phyloP scores from a whole-genome alignment of 768 basidiomycete genomes.

The Leccinum subtestaceum region DNA sequence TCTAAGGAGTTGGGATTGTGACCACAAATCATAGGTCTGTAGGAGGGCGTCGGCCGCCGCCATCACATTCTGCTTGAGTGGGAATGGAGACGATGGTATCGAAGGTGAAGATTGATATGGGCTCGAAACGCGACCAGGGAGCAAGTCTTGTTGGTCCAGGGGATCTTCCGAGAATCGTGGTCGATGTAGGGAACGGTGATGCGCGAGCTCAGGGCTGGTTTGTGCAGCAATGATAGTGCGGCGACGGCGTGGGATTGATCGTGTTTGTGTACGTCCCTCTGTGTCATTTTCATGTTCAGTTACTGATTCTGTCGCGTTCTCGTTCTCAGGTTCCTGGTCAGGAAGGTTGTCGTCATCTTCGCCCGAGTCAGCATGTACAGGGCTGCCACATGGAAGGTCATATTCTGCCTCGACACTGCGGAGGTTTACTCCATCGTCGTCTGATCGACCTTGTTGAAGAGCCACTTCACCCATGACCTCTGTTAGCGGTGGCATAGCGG shows the following conservation, averaged over 20 bases:
- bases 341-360: conserved; percentile 46
- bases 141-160: conserved; percentile 60
- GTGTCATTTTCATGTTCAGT: conserved; percentile 5
- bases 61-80: conserved; percentile 42
- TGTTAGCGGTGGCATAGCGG: conserved; percentile 73
- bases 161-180: conserved; percentile 71
- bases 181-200: conserved; percentile 49
- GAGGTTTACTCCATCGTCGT: conserved; percentile 52
- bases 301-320: conserved; percentile 16
- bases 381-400: conserved; percentile 34
- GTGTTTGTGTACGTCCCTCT: conserved; percentile 15
- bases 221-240: conserved; percentile 63
- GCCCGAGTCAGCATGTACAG: conserved; percentile 19
- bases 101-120: conserved; percentile 75
- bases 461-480: conserved; percentile 79
- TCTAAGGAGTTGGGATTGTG: conserved; percentile 72
- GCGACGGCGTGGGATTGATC: conserved; percentile 32
- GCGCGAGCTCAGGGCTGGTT: conserved; percentile 71
- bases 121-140: conserved; percentile 34
- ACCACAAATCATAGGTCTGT: conserved; percentile 60
- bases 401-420: conserved; percentile 49
- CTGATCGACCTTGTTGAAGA: conserved; percentile 82
- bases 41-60: conserved; percentile 56
- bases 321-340: conserved; percentile 39
- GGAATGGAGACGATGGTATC: conserved; percentile 47